Evolutionary conservation across 805 yeast genomes (phyloP), one percentile per base, ranked within the genome.

Genomic region (Metschnikowia santaceciliae): DNA sequence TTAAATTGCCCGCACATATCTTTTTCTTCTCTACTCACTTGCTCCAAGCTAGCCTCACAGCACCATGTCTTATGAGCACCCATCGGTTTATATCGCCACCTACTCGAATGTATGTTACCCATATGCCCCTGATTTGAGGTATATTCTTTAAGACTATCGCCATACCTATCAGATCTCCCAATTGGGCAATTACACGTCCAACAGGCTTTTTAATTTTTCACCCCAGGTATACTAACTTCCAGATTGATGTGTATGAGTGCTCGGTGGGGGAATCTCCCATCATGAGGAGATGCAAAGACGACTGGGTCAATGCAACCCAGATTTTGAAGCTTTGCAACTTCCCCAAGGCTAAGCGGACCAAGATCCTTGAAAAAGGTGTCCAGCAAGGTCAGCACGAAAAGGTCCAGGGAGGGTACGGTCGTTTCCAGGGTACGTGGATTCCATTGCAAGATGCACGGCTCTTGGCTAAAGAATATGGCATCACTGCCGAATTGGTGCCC

Each of bases 301-400:
- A 91, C 59, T 94, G 98, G 98, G 90, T 94, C 53, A 92, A 92
- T 69, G 98, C 98, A 11, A 92, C 98, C 23, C 98, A 92, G 66
- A 89, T 92, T 44, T 75, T 92, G 54, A 92, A 92, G 67, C 91
- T 92, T 40, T 96, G 97, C 43, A 85, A 88, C 64, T 90, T 90
- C 66, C 96, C 97, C 54, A 91, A 91, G 69, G 96, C 97, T 1
- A 90, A 88, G 66, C 74, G 98, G 58, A 91, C 97, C 17, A 84
- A 96, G 60, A 90, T 91, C 54, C 77, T 91, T 59, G 98, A 91
- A 65, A 83, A 86, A 61, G 97, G 91, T 56, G 96, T 92, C n/a
- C 97, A 92, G 63, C 80, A 79, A 39, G 96, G 96, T 4, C 70
- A 76, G 17, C 97, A 91, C 66, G 97, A 91, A 62, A 92, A 92